These are phyloP conservation scores for Flaveria floridana DNA, from an alignment of 140 eudicot species.

Conservation along the genomic window DNA sequence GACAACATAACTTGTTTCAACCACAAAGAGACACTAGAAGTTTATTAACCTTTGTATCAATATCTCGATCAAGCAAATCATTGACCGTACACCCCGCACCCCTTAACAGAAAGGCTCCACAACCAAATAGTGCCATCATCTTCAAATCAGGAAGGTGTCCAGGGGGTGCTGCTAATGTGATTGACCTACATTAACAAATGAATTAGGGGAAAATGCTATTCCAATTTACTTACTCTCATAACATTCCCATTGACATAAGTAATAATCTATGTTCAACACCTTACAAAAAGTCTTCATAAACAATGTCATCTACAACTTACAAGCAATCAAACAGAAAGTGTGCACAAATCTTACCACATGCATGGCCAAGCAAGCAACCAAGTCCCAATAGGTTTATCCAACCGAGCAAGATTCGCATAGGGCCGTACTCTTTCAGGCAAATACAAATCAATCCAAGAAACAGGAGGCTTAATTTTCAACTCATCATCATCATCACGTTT, in stretches of 20 bases:
- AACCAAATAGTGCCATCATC: conserved; percentile 82
- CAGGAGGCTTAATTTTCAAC: conserved; percentile 14
- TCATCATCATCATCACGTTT: conserved; percentile 3
- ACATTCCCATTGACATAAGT: neutral
- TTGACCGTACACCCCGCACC: conserved; percentile 97
- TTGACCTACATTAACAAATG: conserved; percentile 62
- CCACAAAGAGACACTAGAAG: conserved; percentile 2
- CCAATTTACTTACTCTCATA: neutral
- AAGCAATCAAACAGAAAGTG: neutral
- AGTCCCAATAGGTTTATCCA: conserved; percentile 89
- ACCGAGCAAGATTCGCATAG: conserved; percentile 74
- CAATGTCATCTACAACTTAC: too few relatives aligned
- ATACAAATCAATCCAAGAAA: conserved; percentile 78
- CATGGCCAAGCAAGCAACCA: conserved; percentile 99
- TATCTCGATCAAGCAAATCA: conserved; percentile 90
- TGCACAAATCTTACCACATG: conserved; percentile 61
- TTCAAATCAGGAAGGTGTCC: conserved; percentile 86
- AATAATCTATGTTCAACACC: neutral
- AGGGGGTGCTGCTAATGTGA: conserved; percentile 79
- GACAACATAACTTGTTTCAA: neutral
- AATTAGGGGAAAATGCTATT: conserved; percentile 10
- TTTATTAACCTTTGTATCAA: conserved; percentile 69
- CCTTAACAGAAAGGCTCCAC: conserved; percentile 88
- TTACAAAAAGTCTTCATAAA: neutral
- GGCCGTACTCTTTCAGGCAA: conserved; percentile 53